A percentile compares a stretch with the other conserved stretches of the same genome.
Conservation (phyloP, 2,329 filamentous ascomycete genomes). For the Hypoxylon sp. region DNA sequence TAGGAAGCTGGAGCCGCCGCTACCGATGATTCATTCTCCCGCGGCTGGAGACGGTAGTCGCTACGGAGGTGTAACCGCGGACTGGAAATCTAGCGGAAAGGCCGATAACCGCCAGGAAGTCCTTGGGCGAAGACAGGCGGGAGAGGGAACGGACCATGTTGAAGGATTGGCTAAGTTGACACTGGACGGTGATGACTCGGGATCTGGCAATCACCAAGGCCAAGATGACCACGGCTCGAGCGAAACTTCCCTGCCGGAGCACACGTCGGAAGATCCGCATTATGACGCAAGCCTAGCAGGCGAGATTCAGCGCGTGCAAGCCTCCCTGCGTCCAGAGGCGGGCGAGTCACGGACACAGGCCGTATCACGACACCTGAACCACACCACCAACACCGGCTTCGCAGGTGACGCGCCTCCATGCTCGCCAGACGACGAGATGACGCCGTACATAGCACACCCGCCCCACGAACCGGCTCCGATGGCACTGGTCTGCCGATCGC, state of each 20-base stretch:
- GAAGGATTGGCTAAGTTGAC: not conserved
- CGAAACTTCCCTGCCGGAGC: constrained; percentile 59
- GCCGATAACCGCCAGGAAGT: constrained; percentile 24
- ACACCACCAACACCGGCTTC: constrained; percentile 64
- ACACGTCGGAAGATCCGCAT: constrained; percentile 69
- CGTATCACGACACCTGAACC: constrained; percentile 74
- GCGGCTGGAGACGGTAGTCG: constrained; percentile 55
- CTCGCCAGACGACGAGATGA: constrained; percentile 67
- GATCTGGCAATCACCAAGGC: not conserved
- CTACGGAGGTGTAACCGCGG: constrained; percentile 46
- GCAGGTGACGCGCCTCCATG: constrained; percentile 66
- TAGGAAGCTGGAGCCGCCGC: constrained; percentile 67
- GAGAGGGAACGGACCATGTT: not conserved
- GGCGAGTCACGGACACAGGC: constrained; percentile 68
- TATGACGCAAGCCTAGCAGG: constrained; percentile 71
- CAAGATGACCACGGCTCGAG: not conserved
- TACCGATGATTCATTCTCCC: constrained; percentile 66
- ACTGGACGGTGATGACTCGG: not conserved
- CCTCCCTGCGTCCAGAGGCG: constrained; percentile 61
- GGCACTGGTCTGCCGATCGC: constrained; percentile 76
- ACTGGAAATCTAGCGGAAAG: constrained; percentile 39
- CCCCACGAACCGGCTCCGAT: constrained; percentile 72
- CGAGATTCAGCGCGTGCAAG: constrained; percentile 73
- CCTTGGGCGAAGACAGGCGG: not conserved
- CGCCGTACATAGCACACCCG: constrained; percentile 71